Evolutionary conservation across 129 eudicot species (phyloP).

Genomic region (Gnaphalium uliginosum): DNA sequence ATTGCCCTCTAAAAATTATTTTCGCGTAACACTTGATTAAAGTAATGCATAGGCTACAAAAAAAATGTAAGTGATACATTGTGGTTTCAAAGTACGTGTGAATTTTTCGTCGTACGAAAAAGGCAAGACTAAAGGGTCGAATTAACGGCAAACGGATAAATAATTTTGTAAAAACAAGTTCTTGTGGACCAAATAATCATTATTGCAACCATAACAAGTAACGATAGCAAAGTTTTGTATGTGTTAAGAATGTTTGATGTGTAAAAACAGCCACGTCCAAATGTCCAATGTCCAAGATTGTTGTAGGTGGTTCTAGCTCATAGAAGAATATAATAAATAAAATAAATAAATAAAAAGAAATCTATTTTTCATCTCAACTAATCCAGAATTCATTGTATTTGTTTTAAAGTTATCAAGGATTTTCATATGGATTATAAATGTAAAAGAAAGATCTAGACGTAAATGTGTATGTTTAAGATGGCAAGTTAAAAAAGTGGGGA

Average conservation of each 20-base stretch:
- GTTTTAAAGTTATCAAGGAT: not conserved
- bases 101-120: not conserved
- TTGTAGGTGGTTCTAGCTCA: not conserved
- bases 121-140: not conserved
- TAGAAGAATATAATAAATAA: not conserved
- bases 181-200: not conserved
- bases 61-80: no score
- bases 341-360: not conserved
- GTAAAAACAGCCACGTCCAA: slow-evolving; percentile 1
- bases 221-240: not conserved
- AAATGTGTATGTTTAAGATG: not conserved
- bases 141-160: not conserved
- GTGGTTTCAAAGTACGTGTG: not conserved
- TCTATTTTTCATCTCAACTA: no score
- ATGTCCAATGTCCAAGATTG: not conserved
- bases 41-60: no score
- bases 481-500: not conserved
- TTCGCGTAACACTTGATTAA: no score
- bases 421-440: not conserved
- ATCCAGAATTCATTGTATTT: not conserved
- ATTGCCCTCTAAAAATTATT: no score
- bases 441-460: not conserved
- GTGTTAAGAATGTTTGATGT: not conserved
- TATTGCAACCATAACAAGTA: not conserved
- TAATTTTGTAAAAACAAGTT: not conserved